Conservation (phyloP, 2,329 filamentous ascomycete species). For the Talaromyces sp. region DNA sequence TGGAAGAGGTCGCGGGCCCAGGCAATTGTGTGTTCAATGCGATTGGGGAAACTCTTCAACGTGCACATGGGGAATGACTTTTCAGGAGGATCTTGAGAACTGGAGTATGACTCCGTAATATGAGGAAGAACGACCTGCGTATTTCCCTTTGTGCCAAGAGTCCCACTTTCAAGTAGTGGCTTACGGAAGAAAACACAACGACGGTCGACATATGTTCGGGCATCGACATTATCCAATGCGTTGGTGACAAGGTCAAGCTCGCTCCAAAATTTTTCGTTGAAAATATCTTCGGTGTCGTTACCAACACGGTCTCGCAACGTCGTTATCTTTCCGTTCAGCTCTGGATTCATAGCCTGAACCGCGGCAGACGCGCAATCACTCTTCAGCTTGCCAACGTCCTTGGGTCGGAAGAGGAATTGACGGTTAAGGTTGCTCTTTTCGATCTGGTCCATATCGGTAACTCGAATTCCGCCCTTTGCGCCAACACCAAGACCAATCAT, state of each 20-base stretch:
- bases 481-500: conserved; percentile 95
- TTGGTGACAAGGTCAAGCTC: conserved; percentile 89
- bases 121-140: conserved; percentile 90
- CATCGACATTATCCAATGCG: conserved; percentile 94
- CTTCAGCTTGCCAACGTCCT: conserved; percentile 94
- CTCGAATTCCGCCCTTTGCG: conserved; percentile 79
- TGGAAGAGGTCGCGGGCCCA: conserved; percentile 98
- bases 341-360: conserved; percentile 94
- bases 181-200: conserved; percentile 98
- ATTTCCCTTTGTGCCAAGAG: conserved; percentile 98
- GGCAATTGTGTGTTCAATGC: conserved; percentile 97
- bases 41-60: conserved; percentile 93
- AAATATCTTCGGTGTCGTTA: conserved; percentile 85
- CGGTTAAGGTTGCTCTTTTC: conserved; percentile 98
- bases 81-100: conserved; percentile 94
- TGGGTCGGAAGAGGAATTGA: conserved; percentile 90
- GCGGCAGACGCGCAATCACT: conserved; percentile 87
- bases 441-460: conserved; percentile 98
- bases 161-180: conserved; percentile 91
- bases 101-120: conserved; percentile 94
- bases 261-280: conserved; percentile 91
- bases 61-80: conserved; percentile 99
- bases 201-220: conserved; percentile 91
- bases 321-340: conserved; percentile 79
- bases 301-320: conserved; percentile 87